A percentile compares a stretch with the other conserved stretches of the same genome.
Evolutionary conservation across 1,139 yeast genomes (phyloP).

Genomic region (Meyerozyma carpophila): DNA sequence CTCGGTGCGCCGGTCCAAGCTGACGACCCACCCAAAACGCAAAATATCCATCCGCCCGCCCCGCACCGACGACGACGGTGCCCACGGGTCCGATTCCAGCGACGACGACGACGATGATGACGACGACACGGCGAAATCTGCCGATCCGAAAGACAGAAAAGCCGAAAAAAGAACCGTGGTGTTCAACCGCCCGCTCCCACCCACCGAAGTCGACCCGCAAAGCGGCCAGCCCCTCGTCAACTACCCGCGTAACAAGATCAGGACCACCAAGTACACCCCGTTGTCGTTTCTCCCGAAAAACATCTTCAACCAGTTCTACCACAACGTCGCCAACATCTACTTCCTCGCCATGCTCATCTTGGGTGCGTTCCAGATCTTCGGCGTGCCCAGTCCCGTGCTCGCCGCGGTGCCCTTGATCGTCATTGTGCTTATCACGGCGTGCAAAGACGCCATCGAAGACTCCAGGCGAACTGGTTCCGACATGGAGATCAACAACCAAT

Average conservation of each 20-base stretch:
- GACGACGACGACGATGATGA: conserved; percentile 13
- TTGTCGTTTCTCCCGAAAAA: conserved; percentile 84
- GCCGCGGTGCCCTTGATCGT: conserved; percentile 93
- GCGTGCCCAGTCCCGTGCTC: conserved; percentile 84
- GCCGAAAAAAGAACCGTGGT: conserved; percentile 50
- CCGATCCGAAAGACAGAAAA: conserved; percentile 38
- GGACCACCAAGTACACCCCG: conserved; percentile 95
- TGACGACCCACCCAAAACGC: conserved; percentile 5
- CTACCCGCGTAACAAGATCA: conserved; percentile 84
- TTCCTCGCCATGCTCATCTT: conserved; percentile 76
- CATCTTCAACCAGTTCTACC: conserved; percentile 62
- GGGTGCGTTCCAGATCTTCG: conserved; percentile 86
- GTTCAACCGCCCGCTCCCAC: conserved; percentile 58
- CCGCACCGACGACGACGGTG: conserved; percentile 21
- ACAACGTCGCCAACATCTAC: conserved; percentile 84
- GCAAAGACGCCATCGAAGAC: conserved; percentile 93
- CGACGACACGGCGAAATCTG: conserved; percentile 19
- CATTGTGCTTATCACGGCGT: conserved; percentile 80
- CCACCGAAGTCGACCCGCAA: conserved; percentile 18
- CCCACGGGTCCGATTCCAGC: conserved; percentile 18
- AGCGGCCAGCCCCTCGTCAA: conserved; percentile 52
- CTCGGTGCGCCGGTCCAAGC: conserved; percentile 5
- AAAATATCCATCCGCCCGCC: conserved; percentile 17
- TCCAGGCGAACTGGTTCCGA: conserved; percentile 79
- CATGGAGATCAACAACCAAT: conserved; percentile 79